Evolutionary conservation across 306 rosid species (phyloP).

Genomic region (Vigna hirtella): DNA sequence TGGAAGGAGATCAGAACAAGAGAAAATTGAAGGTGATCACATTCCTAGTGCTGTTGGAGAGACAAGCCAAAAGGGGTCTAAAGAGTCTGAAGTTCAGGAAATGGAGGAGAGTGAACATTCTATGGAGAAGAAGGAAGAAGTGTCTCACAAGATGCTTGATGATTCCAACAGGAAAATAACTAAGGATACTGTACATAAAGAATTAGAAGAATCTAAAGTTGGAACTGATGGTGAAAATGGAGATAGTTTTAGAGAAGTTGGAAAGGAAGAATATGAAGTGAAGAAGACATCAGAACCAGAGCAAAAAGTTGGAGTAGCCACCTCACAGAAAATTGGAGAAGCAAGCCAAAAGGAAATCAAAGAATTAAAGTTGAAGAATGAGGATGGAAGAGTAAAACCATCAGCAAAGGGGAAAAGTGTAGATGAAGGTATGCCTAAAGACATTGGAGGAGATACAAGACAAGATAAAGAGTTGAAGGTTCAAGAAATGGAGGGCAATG

Average conservation of each 20-base stretch:
- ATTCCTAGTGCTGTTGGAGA: conserved; percentile 30
- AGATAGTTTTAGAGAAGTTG: conserved; percentile 3
- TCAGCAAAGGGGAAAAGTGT: background rate
- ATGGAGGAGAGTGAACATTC: conserved; percentile 1
- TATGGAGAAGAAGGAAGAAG: conserved; percentile 27
- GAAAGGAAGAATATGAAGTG: conserved; percentile 7
- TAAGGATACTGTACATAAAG: conserved; percentile 1
- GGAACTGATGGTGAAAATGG: conserved; percentile 19
- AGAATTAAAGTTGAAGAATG: background rate
- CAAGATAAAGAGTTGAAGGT: background rate
- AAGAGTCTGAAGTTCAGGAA: conserved; percentile 11
- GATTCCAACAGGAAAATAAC: conserved; percentile 12
- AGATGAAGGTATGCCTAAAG: background rate
- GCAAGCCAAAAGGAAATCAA: conserved; percentile 27
- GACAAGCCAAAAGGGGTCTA: conserved; percentile 35
- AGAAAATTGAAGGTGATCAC: conserved; percentile 33
- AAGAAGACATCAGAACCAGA: conserved; percentile 10
- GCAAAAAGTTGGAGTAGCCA: background rate
- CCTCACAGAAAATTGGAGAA: conserved; percentile 9
- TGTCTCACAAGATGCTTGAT: conserved; percentile 7
- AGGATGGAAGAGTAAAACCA: background rate
- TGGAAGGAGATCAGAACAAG: conserved; percentile 2
- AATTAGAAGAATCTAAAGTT: conserved; percentile 30
- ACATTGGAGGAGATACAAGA: conserved; percentile 2
- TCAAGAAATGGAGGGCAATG: conserved; percentile 13